These are phyloP conservation scores for Mycena pura DNA, from an alignment of 768 basidiomycete genomes.

Conservation along the genomic window DNA sequence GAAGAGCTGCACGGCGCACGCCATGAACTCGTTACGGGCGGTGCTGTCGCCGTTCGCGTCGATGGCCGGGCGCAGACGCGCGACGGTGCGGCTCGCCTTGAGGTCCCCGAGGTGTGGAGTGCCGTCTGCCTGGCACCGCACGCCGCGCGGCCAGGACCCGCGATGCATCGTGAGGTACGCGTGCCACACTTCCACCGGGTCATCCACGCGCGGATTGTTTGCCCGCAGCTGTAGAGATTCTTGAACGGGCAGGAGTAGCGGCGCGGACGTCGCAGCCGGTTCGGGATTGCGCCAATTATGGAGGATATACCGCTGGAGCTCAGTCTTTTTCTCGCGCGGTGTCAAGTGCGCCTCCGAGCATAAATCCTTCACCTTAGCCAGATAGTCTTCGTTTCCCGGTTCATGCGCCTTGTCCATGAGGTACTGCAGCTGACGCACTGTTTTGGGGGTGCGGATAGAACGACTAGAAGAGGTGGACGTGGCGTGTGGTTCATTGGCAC, in stretches of 20 bases:
- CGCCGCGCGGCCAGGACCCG: conserved; percentile 55
- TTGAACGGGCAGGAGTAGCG: conserved; percentile 15
- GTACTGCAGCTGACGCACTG: conserved; percentile 47
- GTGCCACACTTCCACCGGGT: conserved; percentile 54
- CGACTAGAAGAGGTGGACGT: conserved; percentile 1
- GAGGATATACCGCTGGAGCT: conserved; percentile 49
- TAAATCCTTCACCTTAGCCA: conserved; percentile 50
- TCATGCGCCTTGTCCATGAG: conserved; percentile 52
- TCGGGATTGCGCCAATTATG: conserved; percentile 53
- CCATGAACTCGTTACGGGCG: conserved; percentile 47
- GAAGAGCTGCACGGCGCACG: conserved; percentile 47
- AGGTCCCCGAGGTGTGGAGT: conserved; percentile 49
- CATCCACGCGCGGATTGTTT: conserved; percentile 54
- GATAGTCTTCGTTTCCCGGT: conserved; percentile 47
- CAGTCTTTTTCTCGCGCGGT: conserved; percentile 50
- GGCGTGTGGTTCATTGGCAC: conserved; percentile 3
- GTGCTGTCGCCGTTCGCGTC: conserved; percentile 40
- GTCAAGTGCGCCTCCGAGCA: conserved; percentile 54
- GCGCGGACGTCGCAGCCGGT: conserved; percentile 25
- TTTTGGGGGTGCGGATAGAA: conserved; percentile 38
- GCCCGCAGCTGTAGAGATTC: conserved; percentile 27
- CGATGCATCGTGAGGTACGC: conserved; percentile 51
- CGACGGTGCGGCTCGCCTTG: conserved; percentile 54
- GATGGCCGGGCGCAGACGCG: conserved; percentile 51
- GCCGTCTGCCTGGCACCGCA: conserved; percentile 46